Evolutionary conservation across 2,329 filamentous ascomycete species (phyloP), one percentile per base, ranked within the genome.

Genomic region (Stagonosporopsis tanaceti): DNA sequence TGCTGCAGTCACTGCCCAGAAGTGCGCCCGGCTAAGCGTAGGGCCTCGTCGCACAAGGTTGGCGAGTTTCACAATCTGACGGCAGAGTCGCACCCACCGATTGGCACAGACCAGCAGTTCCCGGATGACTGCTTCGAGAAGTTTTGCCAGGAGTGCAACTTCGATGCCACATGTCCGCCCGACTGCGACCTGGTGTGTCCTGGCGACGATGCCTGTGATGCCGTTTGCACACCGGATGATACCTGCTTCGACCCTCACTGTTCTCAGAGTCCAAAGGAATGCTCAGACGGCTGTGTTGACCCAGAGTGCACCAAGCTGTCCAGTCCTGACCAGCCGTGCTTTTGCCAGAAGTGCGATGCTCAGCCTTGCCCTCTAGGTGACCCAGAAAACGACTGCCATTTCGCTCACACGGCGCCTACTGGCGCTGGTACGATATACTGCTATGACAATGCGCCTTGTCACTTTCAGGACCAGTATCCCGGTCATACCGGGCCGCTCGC

Each of bases 181-280:
- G 57, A 68, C 20, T 64, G 63, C 30, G 46, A 59, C 17, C 50
- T 70, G 35, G 61, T 67, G 15, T 75, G 74, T 56, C 65, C 68
- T 41, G 67, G 69, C 25, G 66, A 75, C 20, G 61, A 58, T n/a
- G 57, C 65, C 38, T 76, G 74, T 52, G 65, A 75, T 28, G 59
- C 60, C n/a, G 56, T 66, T 27, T 76, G 74, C 50, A 60, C 64
- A 2, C 52, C 64, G 15, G 65, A 71, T 17, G 71, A 75, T 46
- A 64, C 66, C 25, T 77, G 76, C 61, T 76, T 66, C 52, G 75
- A 78, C 54, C 75, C 76, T 27, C 66, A 73, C 50, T 78, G 70
- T 51, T 62, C 65, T 11, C 65, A 70, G 47, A 64, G 59, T 39
- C 60, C 69, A 17, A 54, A 56, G n/a, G 59, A 68, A 24, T 77